Conservation (phyloP, 345 rosid species). For the Lumnitzera racemosa region DNA sequence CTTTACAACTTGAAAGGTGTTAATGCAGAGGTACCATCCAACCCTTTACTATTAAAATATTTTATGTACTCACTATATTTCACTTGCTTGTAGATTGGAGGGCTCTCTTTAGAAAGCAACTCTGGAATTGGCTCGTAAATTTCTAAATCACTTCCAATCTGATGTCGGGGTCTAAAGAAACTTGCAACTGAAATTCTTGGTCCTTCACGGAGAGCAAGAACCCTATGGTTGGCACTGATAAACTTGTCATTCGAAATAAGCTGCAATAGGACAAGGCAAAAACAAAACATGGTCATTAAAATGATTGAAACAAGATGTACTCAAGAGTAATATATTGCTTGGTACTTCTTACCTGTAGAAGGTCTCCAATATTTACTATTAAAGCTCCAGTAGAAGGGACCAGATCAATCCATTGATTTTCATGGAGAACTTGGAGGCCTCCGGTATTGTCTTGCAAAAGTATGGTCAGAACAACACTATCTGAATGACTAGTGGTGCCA, state of each 20-base stretch:
- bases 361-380: conserved; percentile 40
- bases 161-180: conserved; percentile 14
- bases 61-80: conserved; percentile 15
- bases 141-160: neutral
- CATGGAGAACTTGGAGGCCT: conserved; percentile 43
- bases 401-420: conserved; percentile 44
- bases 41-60: conserved; percentile 18
- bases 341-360: conserved; percentile 31
- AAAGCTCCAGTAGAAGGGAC: conserved; percentile 32
- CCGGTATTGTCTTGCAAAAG: conserved; percentile 37
- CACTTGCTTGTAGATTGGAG: conserved; percentile 8
- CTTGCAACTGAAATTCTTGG: conserved; percentile 25
- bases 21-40: conserved; percentile 18
- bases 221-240: conserved; percentile 35
- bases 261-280: conserved; percentile 12
- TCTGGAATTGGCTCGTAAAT: conserved; percentile 27
- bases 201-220: conserved; percentile 29
- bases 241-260: conserved; percentile 36
- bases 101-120: conserved; percentile 24
- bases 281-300: neutral
- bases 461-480: conserved; percentile 37
- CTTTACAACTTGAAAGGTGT: conserved; percentile 15
- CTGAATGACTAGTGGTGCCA: conserved; percentile 40
- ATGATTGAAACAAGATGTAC: neutral
- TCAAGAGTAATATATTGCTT: neutral